phyloP scores from a whole-genome alignment of 306 rosid genomes.

The Heteromeles arbutifolia region DNA sequence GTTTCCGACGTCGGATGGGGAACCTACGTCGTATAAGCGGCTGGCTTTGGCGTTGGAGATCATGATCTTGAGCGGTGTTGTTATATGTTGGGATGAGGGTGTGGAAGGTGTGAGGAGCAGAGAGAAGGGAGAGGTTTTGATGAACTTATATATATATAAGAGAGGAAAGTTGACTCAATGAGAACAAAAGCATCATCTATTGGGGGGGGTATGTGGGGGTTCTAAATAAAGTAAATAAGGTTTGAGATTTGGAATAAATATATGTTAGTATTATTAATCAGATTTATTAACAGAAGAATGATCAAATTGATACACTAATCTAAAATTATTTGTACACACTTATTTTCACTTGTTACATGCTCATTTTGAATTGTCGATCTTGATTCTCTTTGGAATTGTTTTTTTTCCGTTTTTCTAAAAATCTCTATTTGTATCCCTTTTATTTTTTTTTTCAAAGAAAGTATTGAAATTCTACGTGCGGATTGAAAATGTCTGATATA shows the following conservation, averaged over 20 bases:
- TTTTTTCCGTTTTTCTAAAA: too few species aligned
- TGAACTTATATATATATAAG: neutral
- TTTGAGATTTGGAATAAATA: neutral
- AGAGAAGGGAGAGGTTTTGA: neutral
- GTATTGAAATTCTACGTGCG: neutral
- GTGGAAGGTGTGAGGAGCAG: neutral
- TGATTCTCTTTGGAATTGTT: too few species aligned
- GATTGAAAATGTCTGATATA: neutral
- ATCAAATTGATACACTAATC: too few species aligned
- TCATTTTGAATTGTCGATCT: too few species aligned
- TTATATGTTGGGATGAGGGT: neutral
- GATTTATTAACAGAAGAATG: neutral
- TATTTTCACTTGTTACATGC: too few species aligned
- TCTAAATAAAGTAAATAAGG: neutral
- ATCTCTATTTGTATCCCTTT: neutral
- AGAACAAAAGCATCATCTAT: neutral
- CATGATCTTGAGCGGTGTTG: conserved; percentile 33
- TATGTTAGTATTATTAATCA: neutral
- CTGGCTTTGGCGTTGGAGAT: conserved; percentile 6
- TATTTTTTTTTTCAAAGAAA: neutral
- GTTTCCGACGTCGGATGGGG: conserved; percentile 30
- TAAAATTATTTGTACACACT: too few species aligned
- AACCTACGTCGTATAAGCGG: conserved; percentile 15
- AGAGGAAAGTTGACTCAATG: neutral
- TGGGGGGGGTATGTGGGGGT: neutral